Evolutionary conservation across 179 eudicot species (phyloP).

Genomic region (Beta corolliflora): DNA sequence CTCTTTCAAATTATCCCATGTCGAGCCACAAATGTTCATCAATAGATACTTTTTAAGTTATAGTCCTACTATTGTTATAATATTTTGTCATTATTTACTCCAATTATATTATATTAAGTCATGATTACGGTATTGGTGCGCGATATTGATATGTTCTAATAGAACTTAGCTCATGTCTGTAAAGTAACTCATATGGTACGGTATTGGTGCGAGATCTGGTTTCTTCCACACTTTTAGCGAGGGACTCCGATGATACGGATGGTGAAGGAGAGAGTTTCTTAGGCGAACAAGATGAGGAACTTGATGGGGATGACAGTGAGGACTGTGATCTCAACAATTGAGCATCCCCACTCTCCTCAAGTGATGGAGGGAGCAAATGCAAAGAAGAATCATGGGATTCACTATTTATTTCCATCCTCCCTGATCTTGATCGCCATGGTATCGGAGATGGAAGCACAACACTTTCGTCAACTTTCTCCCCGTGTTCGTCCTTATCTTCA

Average conservation of each 20-base stretch:
- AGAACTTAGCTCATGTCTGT: too few species aligned
- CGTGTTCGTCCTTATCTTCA: slow-evolving; percentile 19
- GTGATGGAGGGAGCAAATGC: slow-evolving; percentile 34
- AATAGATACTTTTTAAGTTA: too few species aligned
- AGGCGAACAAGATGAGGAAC: slow-evolving; percentile 26
- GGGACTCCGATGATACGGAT: slow-evolving; percentile 33
- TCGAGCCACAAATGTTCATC: too few species aligned
- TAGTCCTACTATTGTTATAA: too few species aligned
- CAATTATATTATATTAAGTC: too few species aligned
- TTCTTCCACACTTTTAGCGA: slow-evolving; percentile 44
- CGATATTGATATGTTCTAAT: too few species aligned
- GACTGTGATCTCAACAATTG: slow-evolving; percentile 36
- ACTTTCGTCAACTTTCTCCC: slow-evolving; percentile 41
- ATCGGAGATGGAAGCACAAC: slow-evolving; percentile 84
- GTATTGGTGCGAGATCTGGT: too few species aligned
- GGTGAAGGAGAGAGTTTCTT: slow-evolving; percentile 28
- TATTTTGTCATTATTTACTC: too few species aligned
- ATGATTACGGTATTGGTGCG: too few species aligned
- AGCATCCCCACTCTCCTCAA: slow-evolving; percentile 40
- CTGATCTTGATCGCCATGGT: slow-evolving; percentile 92
- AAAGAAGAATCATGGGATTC: slow-evolving; percentile 29
- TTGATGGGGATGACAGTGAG: slow-evolving; percentile 21
- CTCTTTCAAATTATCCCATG: too few species aligned
- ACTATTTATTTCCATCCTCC: slow-evolving; percentile 52
- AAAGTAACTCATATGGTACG: too few species aligned